These are phyloP conservation scores for Plenodomus lindquistii DNA, from an alignment of 2,329 filamentous ascomycete genomes.

Conservation along the genomic window DNA sequence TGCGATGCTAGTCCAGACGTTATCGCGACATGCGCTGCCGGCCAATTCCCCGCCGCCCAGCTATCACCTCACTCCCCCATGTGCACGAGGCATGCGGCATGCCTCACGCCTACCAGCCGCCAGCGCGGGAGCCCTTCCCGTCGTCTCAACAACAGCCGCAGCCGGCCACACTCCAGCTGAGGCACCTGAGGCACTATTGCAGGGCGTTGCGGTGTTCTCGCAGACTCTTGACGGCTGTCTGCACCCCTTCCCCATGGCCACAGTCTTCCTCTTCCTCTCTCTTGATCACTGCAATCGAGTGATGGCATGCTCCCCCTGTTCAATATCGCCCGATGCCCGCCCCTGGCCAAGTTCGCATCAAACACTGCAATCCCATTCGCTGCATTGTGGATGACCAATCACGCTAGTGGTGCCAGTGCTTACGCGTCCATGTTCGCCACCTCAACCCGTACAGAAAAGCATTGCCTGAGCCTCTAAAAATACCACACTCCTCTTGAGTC, in stretches of 20 bases:
- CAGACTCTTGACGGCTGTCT: too few species aligned
- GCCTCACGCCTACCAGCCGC: conserved; percentile 15
- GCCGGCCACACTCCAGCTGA: background rate
- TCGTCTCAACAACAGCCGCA: conserved; percentile 18
- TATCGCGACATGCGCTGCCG: conserved; percentile 7
- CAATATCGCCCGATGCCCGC: conserved; percentile 6
- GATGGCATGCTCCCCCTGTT: conserved; percentile 2
- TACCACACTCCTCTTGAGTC: too few species aligned
- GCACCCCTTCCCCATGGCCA: too few species aligned
- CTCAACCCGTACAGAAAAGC: too few species aligned
- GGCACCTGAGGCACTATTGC: too few species aligned
- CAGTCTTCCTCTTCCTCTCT: too few species aligned
- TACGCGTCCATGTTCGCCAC: conserved; percentile 2
- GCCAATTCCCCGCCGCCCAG: conserved; percentile 21
- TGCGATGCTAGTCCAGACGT: background rate
- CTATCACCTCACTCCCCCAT: conserved; percentile 16
- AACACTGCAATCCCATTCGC: conserved; percentile 5
- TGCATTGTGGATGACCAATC: background rate
- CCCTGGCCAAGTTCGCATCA: conserved; percentile 11
- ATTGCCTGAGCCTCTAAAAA: too few species aligned
- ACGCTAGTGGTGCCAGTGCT: conserved; percentile 1
- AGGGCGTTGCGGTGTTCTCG: too few species aligned
- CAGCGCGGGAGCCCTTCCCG: conserved; percentile 2
- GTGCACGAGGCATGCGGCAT: conserved; percentile 19
- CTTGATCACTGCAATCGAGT: background rate